Evolutionary conservation across 164 flowering plant species (phyloP).

Genomic region (Santalum album): DNA sequence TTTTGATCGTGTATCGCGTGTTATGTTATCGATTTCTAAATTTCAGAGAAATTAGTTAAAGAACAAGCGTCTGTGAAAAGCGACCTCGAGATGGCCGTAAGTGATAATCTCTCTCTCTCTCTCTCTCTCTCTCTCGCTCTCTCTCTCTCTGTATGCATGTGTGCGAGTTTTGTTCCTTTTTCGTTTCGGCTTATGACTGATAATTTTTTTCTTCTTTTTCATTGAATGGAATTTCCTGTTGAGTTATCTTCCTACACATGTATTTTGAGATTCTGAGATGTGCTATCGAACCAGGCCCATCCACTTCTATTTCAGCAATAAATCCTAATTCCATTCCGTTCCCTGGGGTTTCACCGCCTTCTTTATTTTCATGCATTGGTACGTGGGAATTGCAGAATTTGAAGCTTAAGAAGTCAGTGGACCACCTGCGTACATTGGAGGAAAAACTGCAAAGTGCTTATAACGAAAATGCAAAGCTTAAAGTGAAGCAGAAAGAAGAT

Average conservation of each 20-base stretch:
- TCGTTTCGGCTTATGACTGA: no score
- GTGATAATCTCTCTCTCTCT: conserved; percentile 5
- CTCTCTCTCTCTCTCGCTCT: conserved; percentile 1
- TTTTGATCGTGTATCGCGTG: conserved; percentile 1
- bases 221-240: not conserved
- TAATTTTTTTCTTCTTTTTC: not conserved
- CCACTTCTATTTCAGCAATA: no score
- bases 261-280: not conserved
- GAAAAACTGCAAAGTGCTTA: conserved; percentile 66
- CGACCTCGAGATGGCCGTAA: conserved; percentile 87
- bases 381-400: conserved; percentile 37
- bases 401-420: conserved; percentile 72
- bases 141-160: not conserved
- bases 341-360: no score
- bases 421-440: conserved; percentile 59
- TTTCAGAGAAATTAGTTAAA: conserved; percentile 84
- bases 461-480: conserved; percentile 85
- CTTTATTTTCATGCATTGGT: not conserved
- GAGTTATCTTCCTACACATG: not conserved
- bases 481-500: conserved; percentile 86
- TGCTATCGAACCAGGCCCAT: no score
- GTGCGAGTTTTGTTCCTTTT: no score
- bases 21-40: conserved; percentile 11
- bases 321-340: no score
- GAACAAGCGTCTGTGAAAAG: conserved; percentile 90